phyloP scores from a whole-genome alignment of 139 green algal species.

The Parachlorella kessleri region DNA sequence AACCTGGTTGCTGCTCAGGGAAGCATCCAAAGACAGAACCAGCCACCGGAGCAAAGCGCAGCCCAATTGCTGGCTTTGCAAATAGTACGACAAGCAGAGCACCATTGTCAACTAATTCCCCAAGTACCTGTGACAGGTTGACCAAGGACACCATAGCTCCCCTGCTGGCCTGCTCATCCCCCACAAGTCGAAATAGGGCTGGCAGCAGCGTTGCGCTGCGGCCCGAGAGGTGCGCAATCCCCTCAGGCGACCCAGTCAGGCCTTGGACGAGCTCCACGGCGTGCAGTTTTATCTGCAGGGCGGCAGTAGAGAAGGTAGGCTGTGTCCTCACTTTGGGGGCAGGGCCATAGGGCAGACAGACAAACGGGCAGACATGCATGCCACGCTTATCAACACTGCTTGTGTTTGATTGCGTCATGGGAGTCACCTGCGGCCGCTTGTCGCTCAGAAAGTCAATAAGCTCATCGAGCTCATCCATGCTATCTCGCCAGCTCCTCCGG shows the following conservation, averaged over 20 bases:
- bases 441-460: constrained; percentile 39
- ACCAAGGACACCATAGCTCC: constrained; percentile 59
- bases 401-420: no score
- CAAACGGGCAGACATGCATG: no score
- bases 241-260: constrained; percentile 62
- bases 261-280: constrained; percentile 70
- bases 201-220: constrained; percentile 41
- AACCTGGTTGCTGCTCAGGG: no score
- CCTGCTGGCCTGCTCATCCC: constrained; percentile 27
- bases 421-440: constrained; percentile 7
- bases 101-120: no score
- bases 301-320: no score
- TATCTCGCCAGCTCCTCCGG: no score
- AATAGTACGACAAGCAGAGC: no score
- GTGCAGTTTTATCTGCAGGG: constrained; percentile 24
- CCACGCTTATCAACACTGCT: no score
- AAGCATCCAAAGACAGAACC: background rate
- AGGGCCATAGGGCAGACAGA: no score
- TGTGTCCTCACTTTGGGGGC: no score
- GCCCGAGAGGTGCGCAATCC: constrained; percentile 50
- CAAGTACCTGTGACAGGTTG: constrained; percentile 79
- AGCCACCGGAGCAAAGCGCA: background rate
- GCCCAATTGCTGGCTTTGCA: background rate
- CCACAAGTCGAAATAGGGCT: constrained; percentile 57
- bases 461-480: constrained; percentile 26